A percentile compares a stretch with the other conserved stretches of the same genome.
These are phyloP conservation scores for Phlegmacium glaucopus DNA, from an alignment of 768 basidiomycete genomes.

Conservation along the genomic window DNA sequence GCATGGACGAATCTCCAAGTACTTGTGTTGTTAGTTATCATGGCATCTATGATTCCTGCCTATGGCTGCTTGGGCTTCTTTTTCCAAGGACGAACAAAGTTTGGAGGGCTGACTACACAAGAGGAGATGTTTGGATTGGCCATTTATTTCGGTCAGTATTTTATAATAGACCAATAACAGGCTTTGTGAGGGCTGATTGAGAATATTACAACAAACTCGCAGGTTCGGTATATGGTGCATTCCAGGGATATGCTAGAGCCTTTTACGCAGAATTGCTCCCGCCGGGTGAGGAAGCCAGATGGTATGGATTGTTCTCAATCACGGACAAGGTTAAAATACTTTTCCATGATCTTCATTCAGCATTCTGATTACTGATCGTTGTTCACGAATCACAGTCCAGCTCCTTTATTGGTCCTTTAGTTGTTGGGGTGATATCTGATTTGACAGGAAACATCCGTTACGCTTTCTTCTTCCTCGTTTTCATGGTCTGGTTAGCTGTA, in stretches of 20 bases:
- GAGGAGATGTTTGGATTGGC: conserved; percentile 86
- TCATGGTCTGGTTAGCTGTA: conserved; percentile 78
- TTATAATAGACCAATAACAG: no score
- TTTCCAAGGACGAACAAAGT: conserved; percentile 42
- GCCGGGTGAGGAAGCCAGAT: conserved; percentile 83
- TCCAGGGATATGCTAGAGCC: conserved; percentile 86
- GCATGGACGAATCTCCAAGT: conserved; percentile 66
- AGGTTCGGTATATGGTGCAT: conserved; percentile 82
- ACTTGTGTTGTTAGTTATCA: conserved; percentile 61
- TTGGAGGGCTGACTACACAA: conserved; percentile 75
- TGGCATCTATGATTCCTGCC: conserved; percentile 65
- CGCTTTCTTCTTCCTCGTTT: conserved; percentile 83
- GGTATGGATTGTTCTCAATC: conserved; percentile 87
- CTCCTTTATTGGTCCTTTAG: conserved; percentile 87
- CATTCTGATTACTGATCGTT: conserved; percentile 7
- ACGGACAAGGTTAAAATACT: conserved; percentile 68
- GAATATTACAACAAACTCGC: no score
- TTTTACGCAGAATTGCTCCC: conserved; percentile 88
- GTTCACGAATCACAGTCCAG: conserved; percentile 55
- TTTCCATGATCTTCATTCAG: neutral
- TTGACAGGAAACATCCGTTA: conserved; percentile 89
- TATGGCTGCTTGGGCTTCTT: conserved; percentile 87
- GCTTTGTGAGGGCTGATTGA: no score
- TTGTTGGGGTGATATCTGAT: conserved; percentile 88
- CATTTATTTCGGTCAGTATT: conserved; percentile 76